Base-by-base conservation (phyloP, 176 grass and related monocot genomes). In the Zea luxurians region DNA sequence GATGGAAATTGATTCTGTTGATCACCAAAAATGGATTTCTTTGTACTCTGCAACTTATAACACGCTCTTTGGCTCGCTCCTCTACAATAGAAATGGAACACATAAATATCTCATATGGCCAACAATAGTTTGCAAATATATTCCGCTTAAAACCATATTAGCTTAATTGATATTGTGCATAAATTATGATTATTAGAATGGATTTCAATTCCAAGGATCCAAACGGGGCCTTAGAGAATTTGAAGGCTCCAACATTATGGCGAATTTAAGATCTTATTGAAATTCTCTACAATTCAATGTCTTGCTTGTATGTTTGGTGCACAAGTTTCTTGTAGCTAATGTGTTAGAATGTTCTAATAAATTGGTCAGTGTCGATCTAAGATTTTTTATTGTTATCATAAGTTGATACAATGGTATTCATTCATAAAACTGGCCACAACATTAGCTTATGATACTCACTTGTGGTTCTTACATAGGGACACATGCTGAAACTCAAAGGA, bases 401-500 rank as follows among this genome's bases (percentile, higher is more conserved):
- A 13, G 3, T 8, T 66, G 16, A 20, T 61, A 12, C 35, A 6
- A 37, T 41, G 9, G 53, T 58, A 55, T 50, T 50, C 38, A 37
- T 10, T 40, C 38, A 40, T 40, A 40, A 40, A 40, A 40, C 38
- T 4, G 38, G 0, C 38, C 2, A 40, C 38, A 40, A 40, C 38
- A 40, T 40, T 40, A 40, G 38, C n/a, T 79, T 69, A 71, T 37
- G 17, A 16, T 18, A 61, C 79, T 49, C 59, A 13, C 47, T 64
- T 37, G 61, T 50, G 37, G 3, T 82, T 89, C 34, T 89, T 42
- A 78, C 75, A 7, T 73, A 99, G 96, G 96, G 92, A 42, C 96
- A 99, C 64, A 36, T 90, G 78, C 84, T 99, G 42, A 99, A 99
- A 88, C 85, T 99, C 17, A 99, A 99, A 89, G 92, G 96, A 60